Percentiles rank a stretch among this genome's conserved stretches.
Evolutionary conservation across 164 flowering plant species (phyloP).

Genomic region (Sextonia rubra): DNA sequence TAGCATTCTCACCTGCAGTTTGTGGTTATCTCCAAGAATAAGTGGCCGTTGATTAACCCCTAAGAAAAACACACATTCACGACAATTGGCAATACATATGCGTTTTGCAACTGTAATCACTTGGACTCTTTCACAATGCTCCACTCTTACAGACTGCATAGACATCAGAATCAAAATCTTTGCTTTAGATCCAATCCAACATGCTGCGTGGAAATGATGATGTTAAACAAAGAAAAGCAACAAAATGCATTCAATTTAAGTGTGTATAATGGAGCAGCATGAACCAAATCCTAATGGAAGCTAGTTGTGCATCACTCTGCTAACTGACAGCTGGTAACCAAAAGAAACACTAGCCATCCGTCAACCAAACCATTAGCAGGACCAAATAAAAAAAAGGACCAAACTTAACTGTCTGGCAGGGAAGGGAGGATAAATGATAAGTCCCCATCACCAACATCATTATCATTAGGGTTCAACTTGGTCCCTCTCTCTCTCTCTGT

Average conservation of each 20-base stretch:
- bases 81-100: slow-evolving; percentile 90
- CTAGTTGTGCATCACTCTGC: no score
- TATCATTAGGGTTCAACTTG: no score
- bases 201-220: background rate
- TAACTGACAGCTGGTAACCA: no score
- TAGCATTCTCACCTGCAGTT: slow-evolving; percentile 56
- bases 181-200: slow-evolving; percentile 3
- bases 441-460: no score
- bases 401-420: background rate
- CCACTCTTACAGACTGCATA: slow-evolving; percentile 81
- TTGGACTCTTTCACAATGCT: slow-evolving; percentile 97
- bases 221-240: background rate
- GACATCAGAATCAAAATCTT: background rate
- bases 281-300: background rate
- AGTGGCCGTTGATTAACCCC: slow-evolving; percentile 96
- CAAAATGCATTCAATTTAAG: no score
- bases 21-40: slow-evolving; percentile 92
- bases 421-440: no score
- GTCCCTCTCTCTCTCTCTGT: no score
- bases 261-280: background rate
- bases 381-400: no score
- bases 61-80: slow-evolving; percentile 88
- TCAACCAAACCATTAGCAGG: no score
- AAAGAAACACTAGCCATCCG: no score
- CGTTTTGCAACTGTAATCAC: slow-evolving; percentile 83